These are phyloP conservation scores for Neofusicoccum cordaticola DNA, from an alignment of 2,329 filamentous ascomycete genomes.

Conservation along the genomic window DNA sequence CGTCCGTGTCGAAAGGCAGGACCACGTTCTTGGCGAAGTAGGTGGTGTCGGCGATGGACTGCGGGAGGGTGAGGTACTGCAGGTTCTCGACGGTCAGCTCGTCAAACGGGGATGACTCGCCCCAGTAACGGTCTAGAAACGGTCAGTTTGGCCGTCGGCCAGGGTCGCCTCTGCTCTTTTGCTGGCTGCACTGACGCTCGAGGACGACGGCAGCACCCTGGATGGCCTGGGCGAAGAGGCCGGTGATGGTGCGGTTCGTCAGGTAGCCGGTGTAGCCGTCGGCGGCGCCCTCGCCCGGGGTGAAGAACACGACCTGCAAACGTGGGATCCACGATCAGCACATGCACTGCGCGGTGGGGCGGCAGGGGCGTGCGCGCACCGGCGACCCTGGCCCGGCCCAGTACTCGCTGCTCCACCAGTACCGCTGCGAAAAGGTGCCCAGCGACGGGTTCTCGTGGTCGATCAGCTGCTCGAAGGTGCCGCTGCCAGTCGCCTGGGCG, in stretches of 20 bases:
- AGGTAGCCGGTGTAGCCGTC: constrained; percentile 50
- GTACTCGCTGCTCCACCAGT: constrained; percentile 51
- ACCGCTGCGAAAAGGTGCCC: constrained; percentile 56
- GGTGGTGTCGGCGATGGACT: constrained; percentile 54
- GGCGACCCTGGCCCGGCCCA: constrained; percentile 57
- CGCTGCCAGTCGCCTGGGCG: not conserved
- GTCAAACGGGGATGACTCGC: constrained; percentile 53
- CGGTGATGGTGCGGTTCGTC: constrained; percentile 50
- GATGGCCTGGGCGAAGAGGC: constrained; percentile 52
- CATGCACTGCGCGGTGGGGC: no score
- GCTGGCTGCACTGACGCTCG: constrained; percentile 38
- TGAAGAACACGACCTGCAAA: constrained; percentile 43
- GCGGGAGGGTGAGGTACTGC: constrained; percentile 53
- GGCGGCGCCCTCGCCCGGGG: constrained; percentile 52
- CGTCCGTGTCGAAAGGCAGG: constrained; percentile 53
- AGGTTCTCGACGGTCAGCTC: constrained; percentile 53
- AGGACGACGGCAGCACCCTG: constrained; percentile 55
- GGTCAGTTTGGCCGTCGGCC: not conserved
- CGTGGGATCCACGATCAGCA: not conserved
- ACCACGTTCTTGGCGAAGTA: constrained; percentile 54
- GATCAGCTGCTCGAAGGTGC: constrained; percentile 53
- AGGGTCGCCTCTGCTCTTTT: no score
- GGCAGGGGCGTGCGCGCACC: constrained; percentile 19
- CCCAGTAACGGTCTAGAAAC: constrained; percentile 53
- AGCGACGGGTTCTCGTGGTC: constrained; percentile 57